phyloP scores from a whole-genome alignment of 164 flowering plant species.

The Tinospora cordifolia region DNA sequence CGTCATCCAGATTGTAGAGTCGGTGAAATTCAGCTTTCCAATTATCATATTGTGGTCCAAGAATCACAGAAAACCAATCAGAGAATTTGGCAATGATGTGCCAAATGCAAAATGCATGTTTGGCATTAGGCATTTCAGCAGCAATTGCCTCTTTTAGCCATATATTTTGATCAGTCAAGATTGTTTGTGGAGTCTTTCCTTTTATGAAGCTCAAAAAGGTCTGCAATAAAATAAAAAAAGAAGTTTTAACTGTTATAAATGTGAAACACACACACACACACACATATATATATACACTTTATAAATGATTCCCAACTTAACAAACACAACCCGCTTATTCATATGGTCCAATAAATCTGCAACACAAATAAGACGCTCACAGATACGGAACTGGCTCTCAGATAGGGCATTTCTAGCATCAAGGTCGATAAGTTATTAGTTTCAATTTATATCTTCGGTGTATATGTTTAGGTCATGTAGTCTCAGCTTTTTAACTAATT shows the following conservation, averaged over 20 bases:
- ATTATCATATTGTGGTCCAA: slow-evolving; percentile 57
- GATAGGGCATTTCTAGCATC: background rate
- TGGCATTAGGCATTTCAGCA: slow-evolving; percentile 53
- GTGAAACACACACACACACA: background rate
- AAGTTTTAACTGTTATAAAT: background rate
- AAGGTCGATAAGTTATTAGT: background rate
- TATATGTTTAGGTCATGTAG: too few species aligned
- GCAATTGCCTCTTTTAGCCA: slow-evolving; percentile 79
- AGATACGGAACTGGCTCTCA: background rate
- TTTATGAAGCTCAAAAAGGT: slow-evolving; percentile 63
- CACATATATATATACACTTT: too few species aligned
- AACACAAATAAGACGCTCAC: background rate
- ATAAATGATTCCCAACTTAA: too few species aligned
- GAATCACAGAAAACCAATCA: slow-evolving; percentile 63
- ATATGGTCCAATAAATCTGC: background rate
- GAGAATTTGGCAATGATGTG: slow-evolving; percentile 63
- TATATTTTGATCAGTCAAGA: slow-evolving; percentile 70
- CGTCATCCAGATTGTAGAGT: slow-evolving; percentile 46
- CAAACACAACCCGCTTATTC: background rate
- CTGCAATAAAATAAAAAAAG: slow-evolving; percentile 28
- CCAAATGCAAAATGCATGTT: slow-evolving; percentile 82
- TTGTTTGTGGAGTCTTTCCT: slow-evolving; percentile 68
- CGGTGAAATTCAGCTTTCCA: slow-evolving; percentile 72
- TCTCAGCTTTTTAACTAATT: too few species aligned
- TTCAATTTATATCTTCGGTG: background rate